Base-by-base conservation (phyloP, 805 yeast species). In the Yamadazyma insecticola region DNA sequence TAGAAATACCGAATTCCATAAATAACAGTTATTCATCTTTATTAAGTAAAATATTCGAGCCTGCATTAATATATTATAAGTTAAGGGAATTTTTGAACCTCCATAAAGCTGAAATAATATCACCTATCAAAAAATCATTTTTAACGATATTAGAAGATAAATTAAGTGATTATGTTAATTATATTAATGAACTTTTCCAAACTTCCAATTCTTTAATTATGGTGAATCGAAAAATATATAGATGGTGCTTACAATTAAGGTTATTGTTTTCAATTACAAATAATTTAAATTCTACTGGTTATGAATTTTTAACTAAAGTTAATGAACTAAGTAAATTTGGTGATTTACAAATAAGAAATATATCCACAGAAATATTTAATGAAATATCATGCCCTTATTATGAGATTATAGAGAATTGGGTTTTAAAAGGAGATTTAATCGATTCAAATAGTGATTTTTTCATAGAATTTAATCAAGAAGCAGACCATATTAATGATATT, bases 121-220 rank as follows among this genome's bases (percentile, higher is more conserved):
- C 81, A 3, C 79, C 83, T 6, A 66, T 81, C 11, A 74, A 74
- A 37, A 76, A 75, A 22, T 82, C 95, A 1, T 73, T 81, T 26
- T 38, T 70, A 5, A 62, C 79, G 12, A 67, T 68, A 16, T 51
- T 79, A 4, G 69, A 69, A 15, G 54, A 59, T 4, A 55, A 61
- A 26, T 43, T 70, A 15, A 43, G 44, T 14, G 29, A 36, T 2
- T 72, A 72, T 39, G 54, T 53, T n/a, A 44, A 47, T 23, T 45
- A 41, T 26, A 55, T 72, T 10, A 69, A 70, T 37, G 29, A 33
- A 3, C 22, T 65, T 1, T 60, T 69, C 48, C 46, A 41, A 9
- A 10, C 29, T 2, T 36, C 40, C 20, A 37, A 45, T 3, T 53
- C 63, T 16, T 52, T 67, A 48, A 23, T 60, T 32, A 24, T 51